Percentiles rank a stretch among this genome's conserved stretches.
Conservation (phyloP, 306 rosid genomes). For the Urtica urens region DNA sequence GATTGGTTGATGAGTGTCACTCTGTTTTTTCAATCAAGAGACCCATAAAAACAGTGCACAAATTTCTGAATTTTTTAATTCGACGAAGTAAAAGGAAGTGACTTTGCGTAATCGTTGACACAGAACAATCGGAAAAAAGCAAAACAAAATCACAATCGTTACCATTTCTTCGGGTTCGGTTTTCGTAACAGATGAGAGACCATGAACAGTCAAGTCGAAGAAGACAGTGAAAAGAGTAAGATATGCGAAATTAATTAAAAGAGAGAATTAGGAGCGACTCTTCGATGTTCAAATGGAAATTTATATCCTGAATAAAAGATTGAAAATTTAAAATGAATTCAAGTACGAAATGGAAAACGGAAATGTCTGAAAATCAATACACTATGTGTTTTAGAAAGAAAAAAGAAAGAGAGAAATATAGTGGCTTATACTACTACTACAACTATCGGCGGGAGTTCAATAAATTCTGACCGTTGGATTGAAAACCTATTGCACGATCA, state of each 20-base stretch:
- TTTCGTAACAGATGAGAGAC: constrained; percentile 17
- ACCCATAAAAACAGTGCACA: too few species aligned
- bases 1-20: too few species aligned
- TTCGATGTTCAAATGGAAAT: too few species aligned
- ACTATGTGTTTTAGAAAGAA: too few species aligned
- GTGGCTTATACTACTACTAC: too few species aligned
- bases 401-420: not conserved
- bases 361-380: constrained; percentile 16
- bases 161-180: constrained; percentile 42
- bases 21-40: too few species aligned
- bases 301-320: not conserved
- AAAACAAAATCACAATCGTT: not conserved
- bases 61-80: too few species aligned
- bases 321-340: not conserved
- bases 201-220: constrained; percentile 2
- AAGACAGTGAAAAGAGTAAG: not conserved
- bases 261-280: not conserved
- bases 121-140: too few species aligned
- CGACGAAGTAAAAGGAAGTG: too few species aligned
- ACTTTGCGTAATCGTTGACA: too few species aligned
- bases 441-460: constrained; percentile 41
- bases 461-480: constrained; percentile 28
- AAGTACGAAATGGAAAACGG: constrained; percentile 14
- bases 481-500: constrained; percentile 26
- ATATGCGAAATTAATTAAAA: not conserved